Evolutionary conservation across 163 green algal genomes (phyloP), one percentile per base, ranked within the genome.

Genomic region (Coccomyxa subellipsoidea): DNA sequence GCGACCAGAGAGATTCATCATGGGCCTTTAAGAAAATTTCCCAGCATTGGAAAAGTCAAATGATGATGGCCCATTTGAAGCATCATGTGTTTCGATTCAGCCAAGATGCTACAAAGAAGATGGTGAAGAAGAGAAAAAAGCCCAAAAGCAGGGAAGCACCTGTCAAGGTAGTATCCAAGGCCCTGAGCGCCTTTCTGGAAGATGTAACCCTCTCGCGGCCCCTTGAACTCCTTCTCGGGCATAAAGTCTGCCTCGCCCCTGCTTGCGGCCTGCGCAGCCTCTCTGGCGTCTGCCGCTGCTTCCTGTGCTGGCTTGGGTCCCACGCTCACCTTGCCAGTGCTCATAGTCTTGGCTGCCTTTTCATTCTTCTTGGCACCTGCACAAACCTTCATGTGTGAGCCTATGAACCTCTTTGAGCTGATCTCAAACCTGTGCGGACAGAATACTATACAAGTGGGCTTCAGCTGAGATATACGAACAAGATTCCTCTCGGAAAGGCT

Each of bases 141-240:
- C 3, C 3, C 5, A 1, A 27, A 59, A 18, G 47, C 23, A 18
- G 23, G 5, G 23, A 7, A 32, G 31, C 4, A 73, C 66, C n/a
- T 40, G 70, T 95, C 93, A 0, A 47, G 10, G 77, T 96, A 95
- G 79, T 95, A 96, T 5, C 93, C 93, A 34, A 95, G 9, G 0
- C 93, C 93, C 69, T 91, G 76, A 0, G 81, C 66, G 7, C 91
- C 92, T 70, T 88, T 91, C 40, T 93, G 90, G 83, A 93, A 96
- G 6, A 83, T 85, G 34, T 91, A 94, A 7, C 91, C 91, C 0
- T 69, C 31, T 76, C 82, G 82, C 2, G 82, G 54, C 8, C 92
- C 92, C 9, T 71, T 59, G 76, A 95, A 96, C 27, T 54, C 27
- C 66, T 34, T 35, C 66, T 34, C 66, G 29, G 66, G 84, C 47